A percentile compares a stretch with the other conserved stretches of the same genome.
These are phyloP conservation scores for Raffaelea albimanens DNA, from an alignment of 2,329 filamentous ascomycete species.

Conservation along the genomic window DNA sequence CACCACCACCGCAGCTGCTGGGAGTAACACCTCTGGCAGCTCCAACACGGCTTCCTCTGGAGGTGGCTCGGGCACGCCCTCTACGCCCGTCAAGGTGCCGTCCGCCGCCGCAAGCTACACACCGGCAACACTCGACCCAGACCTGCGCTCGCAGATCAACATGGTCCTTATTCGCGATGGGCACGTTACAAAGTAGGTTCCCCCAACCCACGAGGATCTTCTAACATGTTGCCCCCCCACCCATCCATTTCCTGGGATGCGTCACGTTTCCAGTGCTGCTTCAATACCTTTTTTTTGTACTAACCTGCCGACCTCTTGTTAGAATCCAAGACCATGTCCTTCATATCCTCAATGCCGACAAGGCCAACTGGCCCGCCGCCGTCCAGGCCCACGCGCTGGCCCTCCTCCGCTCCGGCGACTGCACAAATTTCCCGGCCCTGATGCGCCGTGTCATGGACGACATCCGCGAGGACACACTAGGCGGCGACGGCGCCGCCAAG, in stretches of 20 bases:
- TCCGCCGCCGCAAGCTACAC: conserved; percentile 50
- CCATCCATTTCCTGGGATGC: no score
- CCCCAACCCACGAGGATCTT: no score
- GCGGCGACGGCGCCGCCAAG: conserved; percentile 18
- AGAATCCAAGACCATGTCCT: conserved; percentile 58
- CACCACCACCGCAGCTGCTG: neutral
- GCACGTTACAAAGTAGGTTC: conserved; percentile 46
- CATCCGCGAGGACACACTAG: conserved; percentile 40
- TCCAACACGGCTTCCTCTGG: conserved; percentile 1
- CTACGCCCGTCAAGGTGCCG: conserved; percentile 53
- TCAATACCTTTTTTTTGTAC: conserved; percentile 4
- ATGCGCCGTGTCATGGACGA: conserved; percentile 53
- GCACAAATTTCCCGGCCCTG: conserved; percentile 51
- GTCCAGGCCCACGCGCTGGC: conserved; percentile 50
- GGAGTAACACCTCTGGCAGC: neutral
- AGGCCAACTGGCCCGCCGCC: conserved; percentile 52
- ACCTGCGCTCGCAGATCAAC: conserved; percentile 55
- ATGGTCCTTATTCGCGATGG: conserved; percentile 47
- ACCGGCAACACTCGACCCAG: conserved; percentile 49
- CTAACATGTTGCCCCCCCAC: neutral
- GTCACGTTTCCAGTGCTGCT: conserved; percentile 2
- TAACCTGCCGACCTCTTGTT: conserved; percentile 1
- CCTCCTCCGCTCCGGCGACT: conserved; percentile 51
- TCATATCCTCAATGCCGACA: conserved; percentile 49
- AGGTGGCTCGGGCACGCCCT: conserved; percentile 17